A percentile compares a stretch with the other conserved stretches of the same genome.
Evolutionary conservation across 2,329 filamentous ascomycete genomes (phyloP).

Genomic region (Pseudogymnoascus sp.): DNA sequence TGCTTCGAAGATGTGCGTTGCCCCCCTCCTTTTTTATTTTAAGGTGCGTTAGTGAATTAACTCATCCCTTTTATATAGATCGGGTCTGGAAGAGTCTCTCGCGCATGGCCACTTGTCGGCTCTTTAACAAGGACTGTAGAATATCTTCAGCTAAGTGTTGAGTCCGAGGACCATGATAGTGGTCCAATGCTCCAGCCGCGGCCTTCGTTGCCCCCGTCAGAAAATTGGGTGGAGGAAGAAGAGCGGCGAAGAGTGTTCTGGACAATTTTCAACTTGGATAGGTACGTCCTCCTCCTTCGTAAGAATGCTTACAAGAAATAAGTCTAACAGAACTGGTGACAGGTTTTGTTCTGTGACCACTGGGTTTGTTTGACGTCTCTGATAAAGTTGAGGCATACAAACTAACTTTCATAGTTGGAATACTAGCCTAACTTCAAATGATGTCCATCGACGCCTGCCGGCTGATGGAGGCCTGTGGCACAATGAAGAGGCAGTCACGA

Average conservation of each 20-base stretch:
- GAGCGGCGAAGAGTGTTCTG: slow-evolving; percentile 41
- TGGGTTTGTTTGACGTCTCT: not conserved
- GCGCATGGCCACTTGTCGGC: slow-evolving; percentile 23
- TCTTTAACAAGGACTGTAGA: slow-evolving; percentile 22
- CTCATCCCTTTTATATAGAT: slow-evolving; percentile 17
- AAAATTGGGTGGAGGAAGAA: slow-evolving; percentile 33
- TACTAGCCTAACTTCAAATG: slow-evolving; percentile 29
- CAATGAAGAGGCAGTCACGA: slow-evolving; percentile 30
- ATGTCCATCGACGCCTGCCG: slow-evolving; percentile 28
- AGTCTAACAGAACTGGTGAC: not conserved
- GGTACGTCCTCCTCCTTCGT: slow-evolving; percentile 27
- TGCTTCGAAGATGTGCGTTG: slow-evolving; percentile 29
- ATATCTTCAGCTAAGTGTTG: slow-evolving; percentile 20
- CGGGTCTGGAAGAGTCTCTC: slow-evolving; percentile 14
- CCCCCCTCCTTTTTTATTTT: not conserved
- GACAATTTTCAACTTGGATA: slow-evolving; percentile 46
- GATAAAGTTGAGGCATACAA: not conserved
- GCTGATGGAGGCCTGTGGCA: slow-evolving; percentile 36
- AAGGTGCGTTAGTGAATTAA: not conserved
- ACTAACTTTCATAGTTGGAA: slow-evolving; percentile 27
- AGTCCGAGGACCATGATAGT: slow-evolving; percentile 13
- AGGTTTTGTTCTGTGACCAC: slow-evolving; percentile 10
- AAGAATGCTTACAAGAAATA: not conserved
- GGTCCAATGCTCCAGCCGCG: slow-evolving; percentile 24
- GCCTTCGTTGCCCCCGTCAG: slow-evolving; percentile 23